Conservation (phyloP, 2,329 filamentous ascomycete species). For the Phialocephala sp. region DNA sequence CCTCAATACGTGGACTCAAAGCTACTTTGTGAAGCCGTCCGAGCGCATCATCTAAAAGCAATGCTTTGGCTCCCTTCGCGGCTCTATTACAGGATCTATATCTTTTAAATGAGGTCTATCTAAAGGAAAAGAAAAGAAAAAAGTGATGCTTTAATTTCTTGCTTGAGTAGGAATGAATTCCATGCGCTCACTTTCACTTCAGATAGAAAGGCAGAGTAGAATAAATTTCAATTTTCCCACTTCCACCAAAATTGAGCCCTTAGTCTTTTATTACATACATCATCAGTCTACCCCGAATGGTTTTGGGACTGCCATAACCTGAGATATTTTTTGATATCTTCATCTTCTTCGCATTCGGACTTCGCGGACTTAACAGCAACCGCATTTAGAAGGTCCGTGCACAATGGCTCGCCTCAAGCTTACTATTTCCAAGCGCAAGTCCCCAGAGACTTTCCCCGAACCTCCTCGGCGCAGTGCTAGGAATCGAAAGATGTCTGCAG, state of each 20-base stretch:
- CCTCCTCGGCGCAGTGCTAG: not conserved
- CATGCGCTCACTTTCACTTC: no score
- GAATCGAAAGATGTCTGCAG: constrained; percentile 19
- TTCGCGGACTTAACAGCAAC: not conserved
- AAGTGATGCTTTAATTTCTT: no score
- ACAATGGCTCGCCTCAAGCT: constrained; percentile 5
- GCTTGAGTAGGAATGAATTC: no score
- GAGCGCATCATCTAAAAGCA: no score
- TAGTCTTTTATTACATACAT: not conserved
- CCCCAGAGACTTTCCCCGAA: not conserved
- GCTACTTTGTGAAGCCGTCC: no score
- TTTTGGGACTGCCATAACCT: not conserved
- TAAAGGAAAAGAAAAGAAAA: no score
- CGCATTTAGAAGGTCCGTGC: not conserved
- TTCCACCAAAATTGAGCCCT: not conserved
- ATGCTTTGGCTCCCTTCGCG: no score
- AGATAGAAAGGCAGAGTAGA: no score
- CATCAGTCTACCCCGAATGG: not conserved
- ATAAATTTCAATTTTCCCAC: no score
- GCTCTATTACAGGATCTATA: no score
- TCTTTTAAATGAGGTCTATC: no score
- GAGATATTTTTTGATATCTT: not conserved
- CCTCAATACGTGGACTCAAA: no score
- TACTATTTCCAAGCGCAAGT: not conserved
- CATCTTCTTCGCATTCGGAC: not conserved